Base-by-base conservation (phyloP, 2,329 filamentous ascomycete genomes). In the Talaromyces sp. region DNA sequence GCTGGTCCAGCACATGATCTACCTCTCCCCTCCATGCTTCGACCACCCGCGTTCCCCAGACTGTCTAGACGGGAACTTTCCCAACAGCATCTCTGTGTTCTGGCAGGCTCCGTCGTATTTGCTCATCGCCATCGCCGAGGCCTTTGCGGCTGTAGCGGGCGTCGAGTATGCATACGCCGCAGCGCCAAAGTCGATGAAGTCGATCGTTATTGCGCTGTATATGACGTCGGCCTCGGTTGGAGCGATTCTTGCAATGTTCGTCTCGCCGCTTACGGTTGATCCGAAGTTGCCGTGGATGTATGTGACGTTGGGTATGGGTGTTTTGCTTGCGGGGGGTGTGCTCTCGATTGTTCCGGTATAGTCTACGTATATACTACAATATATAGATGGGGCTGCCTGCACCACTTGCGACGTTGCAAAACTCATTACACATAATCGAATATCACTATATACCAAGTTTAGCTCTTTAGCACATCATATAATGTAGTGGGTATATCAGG, bases 81-180 rank as follows among this genome's bases (percentile, higher is more conserved):
- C 55, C 6, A 57, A 57, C 8, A 65, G 80, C 32, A 87, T 91
- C 78, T 88, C 85, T 65, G 87, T 90, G 50, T 83, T 81, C 79
- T 70, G 79, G 0, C 81, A 83, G 64, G 69, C 79, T 11, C 67
- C 79, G 1, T 72, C 77, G 3, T 82, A 82, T 67, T 73, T 83
- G 5, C 73, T 86, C 1, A 78, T 83, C 60, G 83, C 79, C 63
- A 77, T 84, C 62, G 82, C 81, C 3, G 83, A 85, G 68, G 84
- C 84, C 67, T 80, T 85, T 63, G 80, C 82, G 1, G 81, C 78
- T 8, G 79, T 86, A 59, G 85, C 83, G 2, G 86, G 85, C 1
- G 84, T 89, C 64, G 89, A 91, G 70, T 91, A 90, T 64, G 89
- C 89, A 41, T 92, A 86, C 77, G 87, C 86, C 71, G 90, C 91